phyloP scores from a whole-genome alignment of 257 asterid species.

The Nicotiana attenuata region DNA sequence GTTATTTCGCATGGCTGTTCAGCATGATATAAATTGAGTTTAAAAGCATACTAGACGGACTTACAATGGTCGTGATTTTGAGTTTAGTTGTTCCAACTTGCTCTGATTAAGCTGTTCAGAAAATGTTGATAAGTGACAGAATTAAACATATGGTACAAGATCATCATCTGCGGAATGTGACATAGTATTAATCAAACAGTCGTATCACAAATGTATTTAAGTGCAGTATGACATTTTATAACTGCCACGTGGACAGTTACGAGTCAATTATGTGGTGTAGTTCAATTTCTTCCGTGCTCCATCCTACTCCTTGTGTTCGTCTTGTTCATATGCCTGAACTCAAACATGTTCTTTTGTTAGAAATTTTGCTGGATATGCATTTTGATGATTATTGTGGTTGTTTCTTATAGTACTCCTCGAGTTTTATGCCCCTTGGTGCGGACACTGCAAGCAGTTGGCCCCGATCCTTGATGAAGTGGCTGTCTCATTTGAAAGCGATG shows the following conservation, averaged over 20 bases:
- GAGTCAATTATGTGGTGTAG: background rate
- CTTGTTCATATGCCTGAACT: slow-evolving; percentile 9
- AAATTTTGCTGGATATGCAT: background rate
- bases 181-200: background rate
- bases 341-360: background rate
- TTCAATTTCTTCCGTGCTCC: background rate
- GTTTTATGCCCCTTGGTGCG: slow-evolving; percentile 97
- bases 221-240: background rate
- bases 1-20: background rate
- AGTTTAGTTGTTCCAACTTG: background rate
- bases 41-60: background rate
- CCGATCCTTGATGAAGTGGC: slow-evolving; percentile 96
- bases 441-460: slow-evolving; percentile 88
- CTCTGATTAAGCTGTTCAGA: background rate
- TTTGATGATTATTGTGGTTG: slow-evolving; percentile 9
- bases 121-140: background rate
- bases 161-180: background rate
- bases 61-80: background rate
- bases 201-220: background rate
- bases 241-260: background rate
- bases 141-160: too few species aligned
- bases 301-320: background rate
- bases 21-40: background rate
- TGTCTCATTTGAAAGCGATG: slow-evolving; percentile 51
- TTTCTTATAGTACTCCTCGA: slow-evolving; percentile 58